Evolutionary conservation across 495 filamentous ascomycete genomes (phyloP).

Genomic region (Parathielavia appendiculata): DNA sequence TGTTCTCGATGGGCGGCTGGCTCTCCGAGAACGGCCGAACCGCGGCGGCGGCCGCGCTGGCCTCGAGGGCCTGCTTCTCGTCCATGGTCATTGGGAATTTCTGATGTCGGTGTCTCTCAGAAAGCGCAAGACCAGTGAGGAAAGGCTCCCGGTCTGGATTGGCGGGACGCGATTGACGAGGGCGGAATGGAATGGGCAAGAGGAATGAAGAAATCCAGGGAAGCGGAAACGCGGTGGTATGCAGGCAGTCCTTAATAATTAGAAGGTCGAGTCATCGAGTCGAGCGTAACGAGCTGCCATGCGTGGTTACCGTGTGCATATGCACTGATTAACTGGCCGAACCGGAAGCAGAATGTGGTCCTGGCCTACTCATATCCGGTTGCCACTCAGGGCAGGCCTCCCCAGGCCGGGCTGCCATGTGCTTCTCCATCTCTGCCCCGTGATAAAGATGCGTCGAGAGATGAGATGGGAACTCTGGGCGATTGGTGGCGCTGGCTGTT

Average conservation of each 20-base stretch:
- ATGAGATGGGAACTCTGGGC: constrained; percentile 12
- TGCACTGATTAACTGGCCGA: neutral
- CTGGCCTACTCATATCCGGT: constrained; percentile 6
- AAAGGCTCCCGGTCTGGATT: constrained; percentile 4
- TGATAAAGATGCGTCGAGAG: constrained; percentile 13
- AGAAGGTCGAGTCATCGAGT: neutral
- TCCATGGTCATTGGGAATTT: constrained; percentile 20
- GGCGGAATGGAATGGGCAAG: neutral
- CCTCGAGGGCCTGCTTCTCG: constrained; percentile 23
- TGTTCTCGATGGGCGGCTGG: constrained; percentile 23
- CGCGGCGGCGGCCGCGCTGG: constrained; percentile 14
- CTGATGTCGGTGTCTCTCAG: neutral
- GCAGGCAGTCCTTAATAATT: constrained; percentile 5
- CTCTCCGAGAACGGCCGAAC: constrained; percentile 29
- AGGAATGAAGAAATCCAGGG: constrained; percentile 1
- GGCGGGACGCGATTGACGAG: neutral
- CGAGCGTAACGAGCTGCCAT: constrained; percentile 7
- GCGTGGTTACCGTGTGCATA: neutral
- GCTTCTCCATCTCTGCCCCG: neutral
- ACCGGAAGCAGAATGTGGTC: constrained; percentile 17
- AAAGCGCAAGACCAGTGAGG: constrained; percentile 1
- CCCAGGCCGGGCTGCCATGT: constrained; percentile 11
- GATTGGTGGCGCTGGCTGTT: neutral
- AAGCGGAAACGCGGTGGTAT: neutral
- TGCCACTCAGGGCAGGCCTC: constrained; percentile 4